Base-by-base conservation (phyloP, 1,284 basidiomycete genomes). In the Puccinia coronata region DNA sequence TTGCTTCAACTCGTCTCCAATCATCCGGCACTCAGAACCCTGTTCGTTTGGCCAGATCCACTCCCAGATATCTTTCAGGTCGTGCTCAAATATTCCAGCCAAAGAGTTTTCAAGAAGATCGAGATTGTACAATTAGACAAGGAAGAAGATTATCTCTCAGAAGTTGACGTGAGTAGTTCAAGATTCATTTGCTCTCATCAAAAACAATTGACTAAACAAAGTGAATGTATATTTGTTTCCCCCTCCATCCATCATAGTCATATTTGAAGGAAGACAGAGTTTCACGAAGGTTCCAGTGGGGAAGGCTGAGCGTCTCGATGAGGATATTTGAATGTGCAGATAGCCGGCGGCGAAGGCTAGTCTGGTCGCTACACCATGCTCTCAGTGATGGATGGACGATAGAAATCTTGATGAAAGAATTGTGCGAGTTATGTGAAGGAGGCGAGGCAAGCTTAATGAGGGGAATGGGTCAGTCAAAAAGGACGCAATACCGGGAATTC, bases 321-420 rank as follows among this genome's bases (percentile, higher is more conserved):
- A 82, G 82, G 8, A 36, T 84, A 12, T 83, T 84, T 63, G 25
- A 41, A 16, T 47, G 55, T 41, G 28, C 28, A 0, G 71, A 63
- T 5, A 67, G 43, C 14, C 76, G 82, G 0, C 20, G 28, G 23
- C 55, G 81, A 23, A 83, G 83, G 67, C 77, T 84, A 14, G 83
- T 59, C 5, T 84, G 83, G 83, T 71, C 82, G 18, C 82, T 84
- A 75, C 84, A 84, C 47, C 84, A 84, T 59, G 83, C 83, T 3
- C 83, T 84, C 78, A 83, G 84, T 51, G 84, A 84, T 51, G 84
- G 84, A 25, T 84, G 83, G 83, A 84, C 84, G 1, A 81, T 84
- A 49, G 84, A 84, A 59, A 82, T 84, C 8, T 73, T 84, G 47
- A 82, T 83, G 18, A 74, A 82, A 59, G 84, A 84, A 76, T 82